Conservation (phyloP, 78 protist genomes). For the Diacronema lutheri region DNA sequence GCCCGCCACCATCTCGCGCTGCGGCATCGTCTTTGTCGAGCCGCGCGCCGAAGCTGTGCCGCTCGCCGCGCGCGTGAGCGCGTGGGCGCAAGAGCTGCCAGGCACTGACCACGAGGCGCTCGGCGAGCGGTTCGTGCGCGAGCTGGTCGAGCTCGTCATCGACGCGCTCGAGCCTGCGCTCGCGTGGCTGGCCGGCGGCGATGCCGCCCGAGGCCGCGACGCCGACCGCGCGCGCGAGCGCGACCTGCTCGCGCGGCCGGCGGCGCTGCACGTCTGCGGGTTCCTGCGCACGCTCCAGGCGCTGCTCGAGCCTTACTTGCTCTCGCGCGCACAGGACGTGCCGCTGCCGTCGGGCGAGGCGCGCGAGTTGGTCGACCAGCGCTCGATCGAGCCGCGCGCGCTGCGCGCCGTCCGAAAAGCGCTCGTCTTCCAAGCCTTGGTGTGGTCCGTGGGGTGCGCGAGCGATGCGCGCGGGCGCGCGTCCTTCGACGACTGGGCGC, state of each 20-base stretch:
- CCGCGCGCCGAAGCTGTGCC: neutral
- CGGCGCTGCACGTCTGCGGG: neutral
- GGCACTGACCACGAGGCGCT: no score
- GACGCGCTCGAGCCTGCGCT: no score
- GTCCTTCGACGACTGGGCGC: slow-evolving; percentile 3
- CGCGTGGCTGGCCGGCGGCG: neutral
- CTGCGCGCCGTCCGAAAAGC: no score
- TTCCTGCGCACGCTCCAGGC: neutral
- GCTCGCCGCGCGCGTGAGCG: neutral
- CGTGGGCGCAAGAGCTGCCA: neutral
- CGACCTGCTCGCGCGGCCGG: neutral
- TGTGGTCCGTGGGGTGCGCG: slow-evolving; percentile 43
- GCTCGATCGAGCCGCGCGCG: no score
- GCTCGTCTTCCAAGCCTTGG: slow-evolving; percentile 16
- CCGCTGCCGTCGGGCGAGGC: neutral
- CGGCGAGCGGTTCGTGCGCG: no score
- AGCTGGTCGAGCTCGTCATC: neutral
- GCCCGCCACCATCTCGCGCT: slow-evolving; percentile 90
- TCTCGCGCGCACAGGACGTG: neutral
- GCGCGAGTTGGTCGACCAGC: no score
- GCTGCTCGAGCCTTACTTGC: slow-evolving; percentile 32
- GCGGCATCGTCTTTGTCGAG: slow-evolving; percentile 77
- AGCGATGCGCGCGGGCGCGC: neutral
- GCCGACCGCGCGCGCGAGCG: neutral
- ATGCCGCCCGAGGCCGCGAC: neutral